Evolutionary conservation across 2,329 filamentous ascomycete genomes (phyloP).

Genomic region (Claviceps cyperi): DNA sequence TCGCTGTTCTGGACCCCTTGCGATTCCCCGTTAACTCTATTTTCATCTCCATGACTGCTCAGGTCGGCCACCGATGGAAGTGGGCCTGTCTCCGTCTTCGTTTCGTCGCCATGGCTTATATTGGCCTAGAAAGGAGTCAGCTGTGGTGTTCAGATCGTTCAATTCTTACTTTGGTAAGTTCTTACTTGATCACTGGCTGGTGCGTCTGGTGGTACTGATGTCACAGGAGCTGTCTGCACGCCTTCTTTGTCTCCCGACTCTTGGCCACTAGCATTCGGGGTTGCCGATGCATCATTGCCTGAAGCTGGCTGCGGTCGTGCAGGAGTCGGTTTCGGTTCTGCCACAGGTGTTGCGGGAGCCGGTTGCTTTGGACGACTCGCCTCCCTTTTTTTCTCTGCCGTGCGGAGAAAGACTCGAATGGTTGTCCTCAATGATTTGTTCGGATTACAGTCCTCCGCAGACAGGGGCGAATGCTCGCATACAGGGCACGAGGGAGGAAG

Average conservation of each 20-base stretch:
- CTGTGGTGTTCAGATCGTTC: background rate
- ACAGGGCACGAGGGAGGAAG: slow-evolving; percentile 74
- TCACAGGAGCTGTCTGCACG: background rate
- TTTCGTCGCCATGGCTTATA: background rate
- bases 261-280: background rate
- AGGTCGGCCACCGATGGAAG: background rate
- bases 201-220: background rate
- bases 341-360: slow-evolving; percentile 28
- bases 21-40: background rate
- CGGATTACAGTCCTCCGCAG: slow-evolving; percentile 70
- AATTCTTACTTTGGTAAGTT: background rate
- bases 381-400: slow-evolving; percentile 78
- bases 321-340: slow-evolving; percentile 20
- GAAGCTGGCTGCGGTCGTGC: background rate
- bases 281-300: background rate
- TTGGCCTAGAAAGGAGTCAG: slow-evolving; percentile 1
- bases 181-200: slow-evolving; percentile 1
- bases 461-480: slow-evolving; percentile 82
- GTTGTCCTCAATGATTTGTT: slow-evolving; percentile 89
- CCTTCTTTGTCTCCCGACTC: background rate
- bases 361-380: slow-evolving; percentile 39
- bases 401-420: slow-evolving; percentile 79
- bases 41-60: slow-evolving; percentile 1
- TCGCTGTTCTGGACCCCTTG: background rate
- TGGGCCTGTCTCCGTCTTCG: background rate